Evolutionary conservation across 306 rosid genomes (phyloP).

Genomic region (Vigna reflexopilosa): DNA sequence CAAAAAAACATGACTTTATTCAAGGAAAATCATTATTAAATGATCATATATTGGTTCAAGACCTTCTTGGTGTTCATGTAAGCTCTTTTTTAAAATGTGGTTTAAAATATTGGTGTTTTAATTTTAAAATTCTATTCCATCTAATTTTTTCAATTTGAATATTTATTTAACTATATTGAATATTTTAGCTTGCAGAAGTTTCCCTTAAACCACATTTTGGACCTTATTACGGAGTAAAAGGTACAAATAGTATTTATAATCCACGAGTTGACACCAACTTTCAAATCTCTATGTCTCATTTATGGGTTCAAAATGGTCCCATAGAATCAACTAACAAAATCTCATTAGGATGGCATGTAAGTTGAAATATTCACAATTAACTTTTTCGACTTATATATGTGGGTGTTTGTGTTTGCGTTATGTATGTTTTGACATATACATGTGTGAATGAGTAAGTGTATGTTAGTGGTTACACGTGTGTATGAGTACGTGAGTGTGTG

Average conservation of each 20-base stretch:
- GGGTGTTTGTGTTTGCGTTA: too few relatives aligned
- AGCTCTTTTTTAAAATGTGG: not conserved
- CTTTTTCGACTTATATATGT: too few relatives aligned
- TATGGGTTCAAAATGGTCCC: constrained; percentile 10
- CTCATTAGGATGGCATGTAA: constrained; percentile 20
- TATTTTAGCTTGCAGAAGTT: not conserved
- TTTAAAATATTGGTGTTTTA: not conserved
- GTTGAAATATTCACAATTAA: too few relatives aligned
- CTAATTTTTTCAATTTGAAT: not conserved
- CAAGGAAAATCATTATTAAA: not conserved
- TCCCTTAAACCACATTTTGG: fast-evolving
- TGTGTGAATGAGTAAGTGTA: too few relatives aligned
- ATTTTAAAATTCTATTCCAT: not conserved
- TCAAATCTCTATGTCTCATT: not conserved
- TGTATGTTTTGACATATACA: too few relatives aligned
- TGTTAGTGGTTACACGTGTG: too few relatives aligned
- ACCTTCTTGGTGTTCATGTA: not conserved
- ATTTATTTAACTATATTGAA: not conserved
- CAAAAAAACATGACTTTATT: not conserved
- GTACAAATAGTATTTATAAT: not conserved
- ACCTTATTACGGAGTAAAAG: constrained; percentile 9
- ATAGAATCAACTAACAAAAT: not conserved
- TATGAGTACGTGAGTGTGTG: too few relatives aligned
- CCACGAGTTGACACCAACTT: not conserved
- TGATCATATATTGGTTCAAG: not conserved